These are phyloP conservation scores for Dissophora ornata DNA, from an alignment of 192 early-diverging fungal species.

Conservation along the genomic window DNA sequence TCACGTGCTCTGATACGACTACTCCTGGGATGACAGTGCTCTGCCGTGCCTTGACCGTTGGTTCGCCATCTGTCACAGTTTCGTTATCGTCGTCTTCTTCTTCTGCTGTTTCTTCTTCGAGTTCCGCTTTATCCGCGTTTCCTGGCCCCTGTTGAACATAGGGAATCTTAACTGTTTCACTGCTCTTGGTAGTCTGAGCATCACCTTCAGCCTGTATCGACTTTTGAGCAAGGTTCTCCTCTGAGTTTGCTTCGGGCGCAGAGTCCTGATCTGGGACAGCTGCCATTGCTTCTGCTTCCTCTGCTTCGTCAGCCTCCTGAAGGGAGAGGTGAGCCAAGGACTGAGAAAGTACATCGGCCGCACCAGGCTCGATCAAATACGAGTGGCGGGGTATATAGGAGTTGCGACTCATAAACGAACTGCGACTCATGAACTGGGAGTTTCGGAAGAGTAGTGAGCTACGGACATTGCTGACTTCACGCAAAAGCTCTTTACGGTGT, in stretches of 20 bases:
- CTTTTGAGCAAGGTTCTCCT: too few relatives aligned
- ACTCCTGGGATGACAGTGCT: constrained; percentile 29
- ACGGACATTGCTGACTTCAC: constrained; percentile 49
- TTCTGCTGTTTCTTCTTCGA: background rate
- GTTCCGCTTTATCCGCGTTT: too few relatives aligned
- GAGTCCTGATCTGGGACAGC: background rate
- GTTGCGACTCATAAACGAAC: constrained; percentile 44
- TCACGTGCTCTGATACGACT: constrained; percentile 35
- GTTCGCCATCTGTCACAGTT: background rate
- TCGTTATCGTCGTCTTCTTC: constrained; percentile 34
- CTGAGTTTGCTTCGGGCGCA: too few relatives aligned
- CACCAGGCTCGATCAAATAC: constrained; percentile 49
- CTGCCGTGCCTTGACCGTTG: background rate
- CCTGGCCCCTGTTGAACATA: too few relatives aligned
- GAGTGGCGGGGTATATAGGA: constrained; percentile 55
- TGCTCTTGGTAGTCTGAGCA: too few relatives aligned
- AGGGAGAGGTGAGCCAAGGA: constrained; percentile 43
- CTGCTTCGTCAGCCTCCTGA: constrained; percentile 44
- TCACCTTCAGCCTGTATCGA: too few relatives aligned
- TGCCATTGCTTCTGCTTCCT: constrained; percentile 1
- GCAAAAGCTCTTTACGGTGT: constrained; percentile 55
- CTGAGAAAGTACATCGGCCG: constrained; percentile 47
- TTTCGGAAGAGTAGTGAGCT: constrained; percentile 43
- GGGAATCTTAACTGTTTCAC: too few relatives aligned
- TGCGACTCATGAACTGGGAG: constrained; percentile 50